phyloP scores from a whole-genome alignment of 805 yeast genomes.

The Pichia californica region DNA sequence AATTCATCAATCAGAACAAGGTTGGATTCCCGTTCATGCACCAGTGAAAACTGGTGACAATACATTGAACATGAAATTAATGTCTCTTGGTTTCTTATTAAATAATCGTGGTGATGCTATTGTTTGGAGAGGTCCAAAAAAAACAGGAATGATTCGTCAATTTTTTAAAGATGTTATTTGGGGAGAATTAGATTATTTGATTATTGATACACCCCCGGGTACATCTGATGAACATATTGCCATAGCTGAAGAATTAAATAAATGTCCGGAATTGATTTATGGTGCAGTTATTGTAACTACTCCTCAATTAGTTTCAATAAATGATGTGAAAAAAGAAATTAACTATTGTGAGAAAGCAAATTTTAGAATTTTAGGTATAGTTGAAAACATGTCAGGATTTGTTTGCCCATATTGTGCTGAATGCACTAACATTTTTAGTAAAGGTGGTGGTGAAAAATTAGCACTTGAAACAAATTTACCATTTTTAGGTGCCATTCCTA shows the following conservation, averaged over 20 bases:
- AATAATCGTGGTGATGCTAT: conserved; percentile 83
- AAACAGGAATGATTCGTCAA: conserved; percentile 95
- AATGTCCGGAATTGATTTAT: conserved; percentile 55
- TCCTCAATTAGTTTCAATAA: conserved; percentile 88
- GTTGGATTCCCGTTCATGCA: conserved; percentile 88
- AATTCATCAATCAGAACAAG: conserved; percentile 79
- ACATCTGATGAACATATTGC: conserved; percentile 98
- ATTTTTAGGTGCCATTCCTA: conserved; percentile 84
- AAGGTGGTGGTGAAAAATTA: conserved; percentile 81
- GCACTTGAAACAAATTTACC: conserved; percentile 57
- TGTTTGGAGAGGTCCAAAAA: conserved; percentile 98
- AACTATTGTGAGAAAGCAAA: conserved; percentile 86
- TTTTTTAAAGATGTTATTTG: conserved; percentile 86
- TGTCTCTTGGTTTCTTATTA: conserved; percentile 84
- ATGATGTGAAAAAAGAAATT: conserved; percentile 91
- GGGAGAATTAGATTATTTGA: conserved; percentile 73
- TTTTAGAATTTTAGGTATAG: conserved; percentile 72
- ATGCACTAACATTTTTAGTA: conserved; percentile 84
- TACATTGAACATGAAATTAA: conserved; percentile 37
- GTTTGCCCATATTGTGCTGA: conserved; percentile 92
- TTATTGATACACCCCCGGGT: conserved; percentile 98
- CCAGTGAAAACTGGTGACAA: conserved; percentile 19
- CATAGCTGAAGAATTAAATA: conserved; percentile 82
- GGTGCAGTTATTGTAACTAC: conserved; percentile 96
- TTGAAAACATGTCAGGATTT: conserved; percentile 96